Base-by-base conservation (phyloP, 805 yeast genomes). In the Jamesozyma piceae region DNA sequence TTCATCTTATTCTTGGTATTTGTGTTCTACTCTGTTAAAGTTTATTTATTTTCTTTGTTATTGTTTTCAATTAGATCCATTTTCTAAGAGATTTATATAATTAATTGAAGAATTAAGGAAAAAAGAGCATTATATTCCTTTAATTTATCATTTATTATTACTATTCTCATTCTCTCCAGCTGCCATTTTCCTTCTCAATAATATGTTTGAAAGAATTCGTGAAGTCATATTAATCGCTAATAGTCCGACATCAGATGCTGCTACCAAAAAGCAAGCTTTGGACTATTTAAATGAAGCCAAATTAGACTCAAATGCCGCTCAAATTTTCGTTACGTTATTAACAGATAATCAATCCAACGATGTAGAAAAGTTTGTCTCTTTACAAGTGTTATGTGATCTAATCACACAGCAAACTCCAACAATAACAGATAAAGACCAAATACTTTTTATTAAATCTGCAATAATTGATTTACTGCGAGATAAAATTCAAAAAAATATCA, bases 181-280 rank as follows among this genome's bases (percentile, higher is more conserved):
- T 26, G 8, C 28, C 11, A 8, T 26, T 26, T 26, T 26, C 14
- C 5, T 9, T 15, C 6, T 15, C 34, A 31, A 31, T n/a, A 31
- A 9, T 17, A 50, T 54, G 63, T 37, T 53, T 20, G 43, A 45
- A 49, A 94, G 88, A 68, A 81, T 89, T 54, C 86, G 77, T 61
- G 92, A 86, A 65, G 96, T 95, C 34, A 92, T 89, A 38, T 80
- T 77, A 48, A 77, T 87, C 48, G 95, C 95, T 6, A 74, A 83
- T 42, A 77, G 78, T 60, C 81, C 84, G 26, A 69, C 79, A 21
- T 74, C 80, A 9, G 86, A 82, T 58, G 65, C 71, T 14, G 67
- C 57, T 33, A 66, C 86, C 39, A 80, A 79, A 55, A 76, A 73
- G 48, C 81, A 78, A 61, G 82, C 66, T 15, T 44, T 63, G 29